phyloP scores from a whole-genome alignment of 1,284 basidiomycete genomes.

The Ceratobasidium sp. region DNA sequence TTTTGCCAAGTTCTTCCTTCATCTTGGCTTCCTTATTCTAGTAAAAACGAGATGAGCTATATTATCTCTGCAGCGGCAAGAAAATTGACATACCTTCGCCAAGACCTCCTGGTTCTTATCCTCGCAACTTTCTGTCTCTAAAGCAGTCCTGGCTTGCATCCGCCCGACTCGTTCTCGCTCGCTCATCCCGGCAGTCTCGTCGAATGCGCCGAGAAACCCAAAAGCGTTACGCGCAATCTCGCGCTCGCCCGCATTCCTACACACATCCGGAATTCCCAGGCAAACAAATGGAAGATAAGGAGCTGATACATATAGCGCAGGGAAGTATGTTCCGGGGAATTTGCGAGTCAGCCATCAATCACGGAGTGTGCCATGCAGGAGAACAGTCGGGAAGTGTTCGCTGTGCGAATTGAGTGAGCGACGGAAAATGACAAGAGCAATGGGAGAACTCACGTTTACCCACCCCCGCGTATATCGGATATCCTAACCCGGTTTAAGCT shows the following conservation, averaged over 20 bases:
- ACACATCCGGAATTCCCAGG: constrained; percentile 96
- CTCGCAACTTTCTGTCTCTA: constrained; percentile 99
- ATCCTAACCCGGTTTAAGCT: constrained; percentile 91
- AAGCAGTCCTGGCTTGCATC: constrained; percentile 89
- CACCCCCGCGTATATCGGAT: constrained; percentile 93
- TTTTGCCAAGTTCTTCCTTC: constrained; percentile 99
- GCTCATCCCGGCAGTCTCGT: constrained; percentile 95
- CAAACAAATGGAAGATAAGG: constrained; percentile 97
- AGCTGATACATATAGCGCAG: constrained; percentile 97
- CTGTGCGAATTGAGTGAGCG: constrained; percentile 57
- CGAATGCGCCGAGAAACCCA: constrained; percentile 95
- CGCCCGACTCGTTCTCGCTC: constrained; percentile 95
- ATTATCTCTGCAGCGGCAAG: too few species aligned
- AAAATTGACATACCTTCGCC: constrained; percentile 74
- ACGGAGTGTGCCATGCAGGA: constrained; percentile 92
- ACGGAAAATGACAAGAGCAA: not conserved
- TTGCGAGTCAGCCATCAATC: constrained; percentile 95
- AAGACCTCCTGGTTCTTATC: constrained; percentile 99
- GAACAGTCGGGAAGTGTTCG: constrained; percentile 97
- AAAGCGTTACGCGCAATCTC: constrained; percentile 94
- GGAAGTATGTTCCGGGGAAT: constrained; percentile 98
- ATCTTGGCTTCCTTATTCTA: constrained; percentile 99
- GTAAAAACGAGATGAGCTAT: too few species aligned
- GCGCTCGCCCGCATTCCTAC: constrained; percentile 89
- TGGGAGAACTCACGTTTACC: constrained; percentile 78